phyloP scores from a whole-genome alignment of 768 basidiomycete genomes.

The Auricularia sp. region DNA sequence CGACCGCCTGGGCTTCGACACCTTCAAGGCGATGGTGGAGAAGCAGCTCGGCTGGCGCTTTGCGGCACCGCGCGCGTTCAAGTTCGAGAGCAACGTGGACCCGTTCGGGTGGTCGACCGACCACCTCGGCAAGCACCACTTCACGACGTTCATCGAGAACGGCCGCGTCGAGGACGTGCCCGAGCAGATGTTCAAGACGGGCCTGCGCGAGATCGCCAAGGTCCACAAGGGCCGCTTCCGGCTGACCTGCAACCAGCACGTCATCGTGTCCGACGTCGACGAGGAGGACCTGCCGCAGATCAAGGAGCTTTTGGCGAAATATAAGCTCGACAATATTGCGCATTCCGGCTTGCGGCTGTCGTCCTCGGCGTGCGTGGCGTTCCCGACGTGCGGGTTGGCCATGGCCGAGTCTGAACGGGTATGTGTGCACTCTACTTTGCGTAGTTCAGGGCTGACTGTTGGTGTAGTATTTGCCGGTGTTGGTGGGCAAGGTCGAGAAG shows the following conservation, averaged over 20 bases:
- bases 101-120: slow-evolving; percentile 90
- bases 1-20: slow-evolving; percentile 84
- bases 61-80: slow-evolving; percentile 60
- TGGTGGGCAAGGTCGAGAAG: slow-evolving; percentile 90
- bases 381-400: slow-evolving; percentile 87
- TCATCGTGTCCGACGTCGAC: slow-evolving; percentile 76
- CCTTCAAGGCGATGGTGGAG: slow-evolving; percentile 86
- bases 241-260: slow-evolving; percentile 90
- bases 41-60: slow-evolving; percentile 72
- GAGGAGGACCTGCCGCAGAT: slow-evolving; percentile 64
- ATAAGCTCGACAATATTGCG: slow-evolving; percentile 81
- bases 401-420: slow-evolving; percentile 73
- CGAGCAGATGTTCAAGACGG: slow-evolving; percentile 83
- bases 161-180: slow-evolving; percentile 95
- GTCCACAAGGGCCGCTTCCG: slow-evolving; percentile 91
- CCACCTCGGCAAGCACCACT: slow-evolving; percentile 81
- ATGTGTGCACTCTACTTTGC: too few species aligned
- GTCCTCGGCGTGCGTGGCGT: slow-evolving; percentile 92
- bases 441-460: background rate
- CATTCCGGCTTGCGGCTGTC: slow-evolving; percentile 73
- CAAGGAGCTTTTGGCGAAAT: slow-evolving; percentile 68
- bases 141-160: slow-evolving; percentile 93
- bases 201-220: slow-evolving; percentile 84
- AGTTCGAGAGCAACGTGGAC: slow-evolving; percentile 84
- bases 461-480: slow-evolving; percentile 73